A percentile compares a stretch with the other conserved stretches of the same genome.
Evolutionary conservation across 2,329 filamentous ascomycete genomes (phyloP).

Genomic region (Talaromyces sp.): DNA sequence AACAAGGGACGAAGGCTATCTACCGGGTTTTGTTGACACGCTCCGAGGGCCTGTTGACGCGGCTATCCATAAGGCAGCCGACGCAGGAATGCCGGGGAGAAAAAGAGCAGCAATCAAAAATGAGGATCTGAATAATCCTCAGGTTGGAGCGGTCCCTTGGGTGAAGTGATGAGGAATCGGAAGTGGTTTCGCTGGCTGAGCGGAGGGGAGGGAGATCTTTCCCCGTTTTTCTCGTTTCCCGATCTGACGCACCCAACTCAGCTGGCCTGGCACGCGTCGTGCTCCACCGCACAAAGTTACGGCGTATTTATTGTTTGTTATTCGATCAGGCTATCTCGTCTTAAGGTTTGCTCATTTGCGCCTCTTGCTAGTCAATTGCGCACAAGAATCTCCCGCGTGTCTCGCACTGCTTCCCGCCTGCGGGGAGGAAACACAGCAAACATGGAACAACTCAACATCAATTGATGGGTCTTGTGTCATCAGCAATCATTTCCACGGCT

Average conservation of each 20-base stretch:
- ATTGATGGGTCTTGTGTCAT: background rate
- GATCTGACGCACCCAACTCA: background rate
- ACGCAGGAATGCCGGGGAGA: background rate
- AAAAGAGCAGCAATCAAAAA: background rate
- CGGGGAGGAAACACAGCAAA: background rate
- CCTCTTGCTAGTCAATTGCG: background rate
- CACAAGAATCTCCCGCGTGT: background rate
- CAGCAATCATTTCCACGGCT: background rate
- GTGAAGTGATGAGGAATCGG: background rate
- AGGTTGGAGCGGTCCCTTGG: background rate
- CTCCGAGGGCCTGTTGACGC: background rate
- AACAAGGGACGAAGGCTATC: background rate
- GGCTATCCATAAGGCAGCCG: background rate
- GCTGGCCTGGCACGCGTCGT: background rate
- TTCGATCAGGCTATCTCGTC: background rate
- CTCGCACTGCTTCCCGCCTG: background rate
- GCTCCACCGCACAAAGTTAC: background rate
- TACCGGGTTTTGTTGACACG: background rate
- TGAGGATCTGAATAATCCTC: background rate
- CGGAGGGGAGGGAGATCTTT: background rate
- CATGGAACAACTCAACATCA: background rate
- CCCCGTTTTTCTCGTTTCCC: background rate
- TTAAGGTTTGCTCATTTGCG: background rate
- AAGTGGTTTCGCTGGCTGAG: background rate
- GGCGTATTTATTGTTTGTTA: background rate